Evolutionary conservation across 192 early-diverging fungal genomes (phyloP), one percentile per base, ranked within the genome.

Genomic region (Coemansia erecta): DNA sequence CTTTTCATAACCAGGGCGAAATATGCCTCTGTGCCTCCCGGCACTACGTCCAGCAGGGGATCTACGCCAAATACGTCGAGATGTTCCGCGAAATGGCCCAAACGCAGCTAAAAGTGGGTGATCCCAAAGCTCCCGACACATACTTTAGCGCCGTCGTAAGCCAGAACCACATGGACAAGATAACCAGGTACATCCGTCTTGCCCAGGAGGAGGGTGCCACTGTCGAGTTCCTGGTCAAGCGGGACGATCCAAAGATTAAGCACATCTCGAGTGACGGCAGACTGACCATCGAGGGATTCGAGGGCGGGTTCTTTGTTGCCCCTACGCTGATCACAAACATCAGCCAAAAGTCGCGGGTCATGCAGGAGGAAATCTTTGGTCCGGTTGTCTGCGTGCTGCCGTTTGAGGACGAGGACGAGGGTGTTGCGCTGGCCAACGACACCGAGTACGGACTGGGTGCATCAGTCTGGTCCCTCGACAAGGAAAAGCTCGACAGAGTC

Each of bases 341-440:
- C 18, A 75, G 75, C 24, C 81, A 85, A 37, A 60, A 35, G 39
- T 64, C 68, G 72, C 67, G 53, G 15, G 72, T 90, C 19, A 74
- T 86, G 37, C 70, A 84, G 48, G 90, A 94, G 50, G 90, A 94
- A 72, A 89, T 92, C 43, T 94, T 94, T 78, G 90, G 91, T 11
- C 92, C 91, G 6, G 93, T 94, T 6, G 84, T 90, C 8, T 83
- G 81, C 44, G 79, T 94, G 6, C 67, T 82, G 63, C 87, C 90
- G 35, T 94, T 94, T 62, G 79, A 81, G 15, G 80, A 79, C 9
- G 82, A 87, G 41, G 90, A 89, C 0, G 90, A 94, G 57, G 91
- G 62, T 1, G 55, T 94, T 17, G 71, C 82, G 44, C 80, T 77
- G 44, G 88, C 90, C 22, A 88, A 93, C 59, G 71, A 83, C 24